These are phyloP conservation scores for Fraxinus pennsylvanica DNA, from an alignment of 257 asterid species.

Conservation along the genomic window DNA sequence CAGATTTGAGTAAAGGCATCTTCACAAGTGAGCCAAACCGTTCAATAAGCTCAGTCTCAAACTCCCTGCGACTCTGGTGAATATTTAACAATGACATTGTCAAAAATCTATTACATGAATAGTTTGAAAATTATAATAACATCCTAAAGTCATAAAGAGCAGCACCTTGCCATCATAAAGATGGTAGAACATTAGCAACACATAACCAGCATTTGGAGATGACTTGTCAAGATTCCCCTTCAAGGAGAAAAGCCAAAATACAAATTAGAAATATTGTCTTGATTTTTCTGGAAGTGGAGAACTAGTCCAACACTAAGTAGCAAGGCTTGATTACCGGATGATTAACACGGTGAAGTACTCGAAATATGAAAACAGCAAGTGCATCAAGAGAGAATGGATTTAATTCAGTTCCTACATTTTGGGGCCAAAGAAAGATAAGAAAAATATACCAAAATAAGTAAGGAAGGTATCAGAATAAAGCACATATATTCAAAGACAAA, in stretches of 20 bases:
- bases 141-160: slow-evolving; percentile 5
- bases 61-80: slow-evolving; percentile 75
- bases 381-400: slow-evolving; percentile 93
- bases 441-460: slow-evolving; percentile 12
- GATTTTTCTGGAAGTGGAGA: slow-evolving; percentile 11
- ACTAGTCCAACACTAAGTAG: slow-evolving; percentile 17
- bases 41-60: slow-evolving; percentile 77
- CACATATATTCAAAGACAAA: slow-evolving; percentile 1
- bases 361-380: slow-evolving; percentile 78
- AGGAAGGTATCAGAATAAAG: slow-evolving; percentile 17
- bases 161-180: slow-evolving; percentile 95
- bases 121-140: not conserved
- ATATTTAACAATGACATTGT: slow-evolving; percentile 27
- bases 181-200: slow-evolving; percentile 86
- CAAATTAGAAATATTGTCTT: slow-evolving; percentile 20
- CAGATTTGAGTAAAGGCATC: slow-evolving; percentile 79
- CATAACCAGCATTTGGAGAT: slow-evolving; percentile 85
- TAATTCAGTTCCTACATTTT: slow-evolving; percentile 73
- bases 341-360: slow-evolving; percentile 83
- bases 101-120: slow-evolving; percentile 11
- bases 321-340: slow-evolving; percentile 71
- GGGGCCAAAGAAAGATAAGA: slow-evolving; percentile 3
- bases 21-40: slow-evolving; percentile 91
- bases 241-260: slow-evolving; percentile 31
- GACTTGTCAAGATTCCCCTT: slow-evolving; percentile 96